Evolutionary conservation across 1,139 yeast species (phyloP).

Genomic region (Candida pseudoviswanathii): DNA sequence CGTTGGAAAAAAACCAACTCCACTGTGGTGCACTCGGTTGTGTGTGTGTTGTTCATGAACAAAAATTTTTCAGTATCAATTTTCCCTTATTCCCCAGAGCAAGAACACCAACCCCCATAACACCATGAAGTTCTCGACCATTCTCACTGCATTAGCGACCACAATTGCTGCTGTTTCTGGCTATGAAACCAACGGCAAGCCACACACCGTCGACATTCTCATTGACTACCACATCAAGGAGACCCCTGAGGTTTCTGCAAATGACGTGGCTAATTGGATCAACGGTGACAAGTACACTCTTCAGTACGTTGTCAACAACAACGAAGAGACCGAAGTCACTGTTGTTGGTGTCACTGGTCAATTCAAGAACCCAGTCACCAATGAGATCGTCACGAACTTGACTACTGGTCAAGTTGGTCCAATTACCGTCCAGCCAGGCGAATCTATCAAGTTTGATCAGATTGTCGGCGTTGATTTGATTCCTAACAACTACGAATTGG

Average conservation of each 20-base stretch:
- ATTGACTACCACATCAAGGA: constrained; percentile 47
- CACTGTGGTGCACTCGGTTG: no score
- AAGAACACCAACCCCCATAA: no score
- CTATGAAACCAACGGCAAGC: constrained; percentile 19
- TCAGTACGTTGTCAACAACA: constrained; percentile 56
- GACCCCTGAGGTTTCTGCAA: constrained; percentile 35
- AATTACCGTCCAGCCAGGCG: constrained; percentile 51
- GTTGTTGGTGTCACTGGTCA: constrained; percentile 79
- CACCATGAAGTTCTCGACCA: constrained; percentile 22
- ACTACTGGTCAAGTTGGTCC: constrained; percentile 72
- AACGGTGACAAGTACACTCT: constrained; percentile 61
- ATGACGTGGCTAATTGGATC: constrained; percentile 43
- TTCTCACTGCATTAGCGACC: constrained; percentile 21
- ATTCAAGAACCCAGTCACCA: constrained; percentile 57
- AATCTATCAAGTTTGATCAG: constrained; percentile 52
- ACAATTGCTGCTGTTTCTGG: constrained; percentile 20
- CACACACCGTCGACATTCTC: constrained; percentile 34
- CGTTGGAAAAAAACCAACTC: no score
- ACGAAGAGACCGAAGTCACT: constrained; percentile 52
- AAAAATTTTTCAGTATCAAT: no score
- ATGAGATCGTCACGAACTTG: constrained; percentile 57
- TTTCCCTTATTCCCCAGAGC: no score
- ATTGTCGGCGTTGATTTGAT: constrained; percentile 55
- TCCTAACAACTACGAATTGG: constrained; percentile 60
- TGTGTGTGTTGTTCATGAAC: no score